phyloP scores from a whole-genome alignment of 768 basidiomycete genomes.

The Termitomyces sp. region DNA sequence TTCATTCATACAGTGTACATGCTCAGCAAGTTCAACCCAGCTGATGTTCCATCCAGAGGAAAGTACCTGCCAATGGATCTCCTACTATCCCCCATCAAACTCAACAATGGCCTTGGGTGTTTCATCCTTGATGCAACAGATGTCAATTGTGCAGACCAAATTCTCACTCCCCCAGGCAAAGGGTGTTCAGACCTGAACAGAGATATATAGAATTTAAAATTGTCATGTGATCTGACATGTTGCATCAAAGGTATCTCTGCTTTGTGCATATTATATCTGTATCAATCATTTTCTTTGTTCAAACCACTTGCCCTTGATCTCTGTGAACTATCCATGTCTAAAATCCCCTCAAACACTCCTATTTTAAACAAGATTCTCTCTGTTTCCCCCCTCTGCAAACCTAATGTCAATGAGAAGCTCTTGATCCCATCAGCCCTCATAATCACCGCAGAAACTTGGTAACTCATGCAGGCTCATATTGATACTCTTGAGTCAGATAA shows the following conservation, averaged over 20 bases:
- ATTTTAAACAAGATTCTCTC: background rate
- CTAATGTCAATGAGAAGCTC: background rate
- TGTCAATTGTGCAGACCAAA: too few relatives aligned
- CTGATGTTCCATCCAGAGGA: too few relatives aligned
- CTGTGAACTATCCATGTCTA: background rate
- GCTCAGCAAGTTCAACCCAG: too few relatives aligned
- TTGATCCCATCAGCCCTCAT: background rate
- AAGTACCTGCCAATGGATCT: too few relatives aligned
- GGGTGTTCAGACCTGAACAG: background rate
- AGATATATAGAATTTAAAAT: background rate
- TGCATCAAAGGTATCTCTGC: too few relatives aligned
- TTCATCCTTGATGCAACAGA: too few relatives aligned
- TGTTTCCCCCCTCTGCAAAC: background rate
- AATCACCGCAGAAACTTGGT: background rate
- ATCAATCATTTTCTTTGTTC: background rate
- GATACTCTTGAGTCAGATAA: background rate
- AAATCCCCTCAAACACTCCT: background rate
- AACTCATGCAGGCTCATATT: background rate
- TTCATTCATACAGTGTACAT: too few relatives aligned
- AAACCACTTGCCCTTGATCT: background rate
- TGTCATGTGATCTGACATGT: too few relatives aligned
- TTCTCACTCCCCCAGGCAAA: background rate
- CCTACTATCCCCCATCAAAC: too few relatives aligned
- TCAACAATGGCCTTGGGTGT: too few relatives aligned
- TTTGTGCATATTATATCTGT: too few relatives aligned